Evolutionary conservation across 805 yeast species (phyloP).

Genomic region (Cyberlindnera xishuangbannaensis): DNA sequence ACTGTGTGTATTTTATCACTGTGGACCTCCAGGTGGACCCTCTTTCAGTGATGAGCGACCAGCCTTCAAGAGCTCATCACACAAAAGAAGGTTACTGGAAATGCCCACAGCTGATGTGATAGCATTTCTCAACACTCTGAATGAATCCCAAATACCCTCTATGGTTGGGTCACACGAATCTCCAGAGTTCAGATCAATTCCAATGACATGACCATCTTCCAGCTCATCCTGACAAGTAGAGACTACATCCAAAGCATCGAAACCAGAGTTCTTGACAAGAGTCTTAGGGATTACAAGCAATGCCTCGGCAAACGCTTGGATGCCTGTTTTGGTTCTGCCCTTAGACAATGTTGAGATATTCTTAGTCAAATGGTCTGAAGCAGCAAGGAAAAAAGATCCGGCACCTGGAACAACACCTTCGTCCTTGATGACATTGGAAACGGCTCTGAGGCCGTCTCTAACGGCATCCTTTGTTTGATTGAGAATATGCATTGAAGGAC

Average conservation of each 20-base stretch:
- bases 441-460: slow-evolving; percentile 94
- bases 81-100: slow-evolving; percentile 82
- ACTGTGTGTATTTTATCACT: too few relatives aligned
- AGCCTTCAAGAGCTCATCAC: slow-evolving; percentile 95
- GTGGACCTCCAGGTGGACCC: too few relatives aligned
- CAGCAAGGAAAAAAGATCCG: slow-evolving; percentile 89
- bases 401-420: slow-evolving; percentile 90
- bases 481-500: slow-evolving; percentile 83
- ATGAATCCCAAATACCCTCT: slow-evolving; percentile 96
- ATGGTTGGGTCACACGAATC: slow-evolving; percentile 93
- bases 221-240: slow-evolving; percentile 87
- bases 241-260: slow-evolving; percentile 85
- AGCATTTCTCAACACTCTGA: slow-evolving; percentile 89
- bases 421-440: slow-evolving; percentile 85
- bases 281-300: slow-evolving; percentile 90
- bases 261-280: slow-evolving; percentile 85
- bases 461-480: slow-evolving; percentile 96
- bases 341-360: slow-evolving; percentile 53
- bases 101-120: slow-evolving; percentile 90
- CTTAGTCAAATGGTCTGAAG: slow-evolving; percentile 57
- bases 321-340: slow-evolving; percentile 87
- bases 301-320: slow-evolving; percentile 91
- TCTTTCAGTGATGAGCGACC: slow-evolving; percentile 89
- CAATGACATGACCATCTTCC: slow-evolving; percentile 75
- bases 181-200: slow-evolving; percentile 85